These are phyloP conservation scores for Lagenaria siceraria DNA, from an alignment of 306 rosid species.

Conservation along the genomic window DNA sequence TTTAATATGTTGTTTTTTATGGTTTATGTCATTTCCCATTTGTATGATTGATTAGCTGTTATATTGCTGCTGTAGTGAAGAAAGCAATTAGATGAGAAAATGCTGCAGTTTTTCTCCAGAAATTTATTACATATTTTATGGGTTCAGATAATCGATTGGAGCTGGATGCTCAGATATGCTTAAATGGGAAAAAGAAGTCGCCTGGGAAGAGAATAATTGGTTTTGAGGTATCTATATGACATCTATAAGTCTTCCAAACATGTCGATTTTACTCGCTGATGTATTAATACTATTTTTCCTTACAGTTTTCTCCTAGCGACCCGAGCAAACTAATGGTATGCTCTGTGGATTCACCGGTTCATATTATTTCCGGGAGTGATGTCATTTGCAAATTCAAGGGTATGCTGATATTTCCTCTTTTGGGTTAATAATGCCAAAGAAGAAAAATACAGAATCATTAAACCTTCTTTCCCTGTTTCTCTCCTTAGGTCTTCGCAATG, in stretches of 20 bases:
- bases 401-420: constrained; percentile 13
- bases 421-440: neutral
- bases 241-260: neutral
- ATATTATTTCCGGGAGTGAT: constrained; percentile 60
- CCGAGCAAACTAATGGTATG: constrained; percentile 69
- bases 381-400: constrained; percentile 79
- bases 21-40: neutral
- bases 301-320: constrained; percentile 72
- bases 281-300: neutral
- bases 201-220: constrained; percentile 67
- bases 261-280: neutral
- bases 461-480: neutral
- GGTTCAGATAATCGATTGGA: constrained; percentile 62
- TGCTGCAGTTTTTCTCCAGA: neutral
- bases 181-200: constrained; percentile 59
- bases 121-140: constrained; percentile 12
- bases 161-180: constrained; percentile 48
- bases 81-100: neutral
- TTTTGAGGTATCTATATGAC: constrained; percentile 47
- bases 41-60: neutral
- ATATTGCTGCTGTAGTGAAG: neutral
- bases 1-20: neutral
- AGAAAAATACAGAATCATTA: neutral
- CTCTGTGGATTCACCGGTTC: constrained; percentile 76
- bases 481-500: constrained; percentile 42